phyloP scores from a whole-genome alignment of 148 eudicot species.

The Diospyros kaki region DNA sequence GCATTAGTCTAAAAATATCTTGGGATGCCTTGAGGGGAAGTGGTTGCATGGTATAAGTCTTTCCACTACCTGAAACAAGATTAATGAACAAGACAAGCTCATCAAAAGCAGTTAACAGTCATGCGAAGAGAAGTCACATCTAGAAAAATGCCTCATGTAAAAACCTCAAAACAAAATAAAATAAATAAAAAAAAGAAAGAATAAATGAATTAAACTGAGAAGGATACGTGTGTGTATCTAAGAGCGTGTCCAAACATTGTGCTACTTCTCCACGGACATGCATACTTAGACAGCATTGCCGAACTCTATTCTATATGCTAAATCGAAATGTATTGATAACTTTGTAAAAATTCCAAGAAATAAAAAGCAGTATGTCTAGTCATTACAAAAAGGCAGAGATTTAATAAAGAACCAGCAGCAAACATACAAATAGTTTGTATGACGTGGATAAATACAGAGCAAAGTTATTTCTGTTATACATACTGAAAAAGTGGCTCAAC shows the following conservation, averaged over 20 bases:
- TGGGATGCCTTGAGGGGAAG: conserved; percentile 69
- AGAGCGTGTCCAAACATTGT: background rate
- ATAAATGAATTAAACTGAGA: background rate
- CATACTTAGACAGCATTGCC: background rate
- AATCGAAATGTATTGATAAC: background rate
- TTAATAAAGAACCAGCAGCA: background rate
- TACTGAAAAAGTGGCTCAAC: too few species aligned
- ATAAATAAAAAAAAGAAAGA: background rate
- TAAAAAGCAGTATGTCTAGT: background rate
- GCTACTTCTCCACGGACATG: background rate
- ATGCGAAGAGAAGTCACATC: conserved; percentile 2
- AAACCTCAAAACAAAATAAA: too few species aligned
- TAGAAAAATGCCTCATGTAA: background rate
- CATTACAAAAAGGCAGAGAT: background rate
- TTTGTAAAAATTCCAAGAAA: background rate
- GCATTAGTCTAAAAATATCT: conserved; percentile 57
- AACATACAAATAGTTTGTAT: too few species aligned
- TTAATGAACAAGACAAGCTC: background rate
- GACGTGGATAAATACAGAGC: too few species aligned
- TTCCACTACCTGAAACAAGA: conserved; percentile 64
- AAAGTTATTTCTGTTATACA: too few species aligned
- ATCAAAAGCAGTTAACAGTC: background rate
- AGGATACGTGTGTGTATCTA: background rate
- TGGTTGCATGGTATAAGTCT: conserved; percentile 83
- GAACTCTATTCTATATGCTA: background rate